Evolutionary conservation across 208 protist genomes (phyloP), one percentile per base, ranked within the genome.

Genomic region (Leishmania turanica): DNA sequence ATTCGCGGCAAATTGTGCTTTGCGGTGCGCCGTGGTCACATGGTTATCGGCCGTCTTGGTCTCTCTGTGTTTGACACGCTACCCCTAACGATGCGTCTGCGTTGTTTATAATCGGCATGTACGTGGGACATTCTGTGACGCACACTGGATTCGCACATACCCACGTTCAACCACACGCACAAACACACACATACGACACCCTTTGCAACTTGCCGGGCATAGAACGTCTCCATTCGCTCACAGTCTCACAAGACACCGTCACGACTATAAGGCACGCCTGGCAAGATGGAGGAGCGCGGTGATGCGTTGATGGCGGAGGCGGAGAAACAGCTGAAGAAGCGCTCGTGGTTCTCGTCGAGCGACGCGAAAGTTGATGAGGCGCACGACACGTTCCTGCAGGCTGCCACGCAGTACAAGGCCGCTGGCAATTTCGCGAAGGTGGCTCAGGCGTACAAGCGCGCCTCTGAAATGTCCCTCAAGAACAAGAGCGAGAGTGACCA

Each of bases 361-460:
- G 87, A 85, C 66, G 84, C 88, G 62, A 95, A 96, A 76, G 68
- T 74, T 42, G 92, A 96, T 58, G 89, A 87, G 62, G 93, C 95
- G 19, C 93, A 91, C 77, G 93, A 95, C n/a, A 90, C 87, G 76
- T 95, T 96, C 62, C 74, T 92, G 54, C 89, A 94, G 75, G 95
- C 95, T 6, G 89, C 88, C 24, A 94, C 93, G 78, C 90, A 96
- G 81, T 98, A 95, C 87, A 96, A 96, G 82, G 91, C 92, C 8
- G 83, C 81, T 27, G 89, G 87, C 42, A 89, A 93, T 80, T 96
- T 93, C 79, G 45, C 72, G 19, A 96, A 95, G 81, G 95, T 91
- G 6, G 92, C 89, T 24, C 77, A 58, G 17, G 95, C 93, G 56
- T 96, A 95, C 84, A 72, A 88, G 77, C 89, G 91, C 45, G 93